Conservation (phyloP, 2,329 filamentous ascomycete species). For the Raffaelea arxii region DNA sequence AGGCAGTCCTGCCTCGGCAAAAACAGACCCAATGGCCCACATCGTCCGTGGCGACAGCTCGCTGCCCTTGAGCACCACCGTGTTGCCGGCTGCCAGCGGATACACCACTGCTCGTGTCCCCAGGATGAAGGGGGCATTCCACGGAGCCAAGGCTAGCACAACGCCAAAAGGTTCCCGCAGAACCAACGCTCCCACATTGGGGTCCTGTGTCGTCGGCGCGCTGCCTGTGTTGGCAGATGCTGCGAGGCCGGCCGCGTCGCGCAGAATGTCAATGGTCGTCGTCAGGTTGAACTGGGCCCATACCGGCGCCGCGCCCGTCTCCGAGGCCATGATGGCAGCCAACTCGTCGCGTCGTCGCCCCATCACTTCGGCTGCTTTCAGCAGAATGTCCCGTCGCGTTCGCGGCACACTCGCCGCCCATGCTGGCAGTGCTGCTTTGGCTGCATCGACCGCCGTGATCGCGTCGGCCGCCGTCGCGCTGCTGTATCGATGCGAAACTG, state of each 20-base stretch:
- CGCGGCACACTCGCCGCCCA: conserved; percentile 57
- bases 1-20: conserved; percentile 68
- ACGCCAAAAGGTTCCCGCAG: conserved; percentile 72
- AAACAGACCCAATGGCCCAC: conserved; percentile 51
- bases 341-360: conserved; percentile 51
- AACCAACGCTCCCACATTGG: conserved; percentile 43
- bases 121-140: conserved; percentile 54
- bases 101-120: conserved; percentile 45
- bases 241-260: conserved; percentile 29
- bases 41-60: conserved; percentile 57
- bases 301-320: conserved; percentile 29
- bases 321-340: conserved; percentile 43
- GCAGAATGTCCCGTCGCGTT: conserved; percentile 58
- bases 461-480: conserved; percentile 18
- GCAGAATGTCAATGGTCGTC: conserved; percentile 25
- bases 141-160: conserved; percentile 71
- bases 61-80: conserved; percentile 60
- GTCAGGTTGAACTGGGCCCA: conserved; percentile 35
- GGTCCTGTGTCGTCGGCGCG: conserved; percentile 2
- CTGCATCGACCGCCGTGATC: conserved; percentile 28
- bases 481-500: conserved; percentile 18
- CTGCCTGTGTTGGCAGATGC: neutral
- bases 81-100: conserved; percentile 69
- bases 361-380: conserved; percentile 58
- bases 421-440: conserved; percentile 55